Evolutionary conservation across 169 alveolate genomes (phyloP).

Genomic region (Plasmodium falciparum): DNA sequence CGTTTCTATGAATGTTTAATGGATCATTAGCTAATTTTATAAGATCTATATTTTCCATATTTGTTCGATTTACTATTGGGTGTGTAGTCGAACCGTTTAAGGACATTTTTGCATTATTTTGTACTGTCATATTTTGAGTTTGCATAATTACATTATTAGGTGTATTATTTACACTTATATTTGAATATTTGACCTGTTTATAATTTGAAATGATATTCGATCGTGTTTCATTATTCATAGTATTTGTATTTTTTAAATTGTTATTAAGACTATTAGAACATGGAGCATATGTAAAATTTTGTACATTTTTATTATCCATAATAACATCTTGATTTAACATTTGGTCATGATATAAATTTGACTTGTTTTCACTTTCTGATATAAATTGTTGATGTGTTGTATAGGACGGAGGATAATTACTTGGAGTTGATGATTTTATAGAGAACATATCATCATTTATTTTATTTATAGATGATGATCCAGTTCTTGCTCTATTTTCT

Average conservation of each 20-base stretch:
- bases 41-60: conserved; percentile 22
- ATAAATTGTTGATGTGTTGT: conserved; percentile 13
- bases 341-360: neutral
- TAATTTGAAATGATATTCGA: conserved; percentile 37
- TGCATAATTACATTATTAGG: conserved; percentile 20
- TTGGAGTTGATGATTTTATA: conserved; percentile 35
- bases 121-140: conserved; percentile 14
- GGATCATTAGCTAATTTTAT: conserved; percentile 24
- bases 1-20: conserved; percentile 23
- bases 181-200: conserved; percentile 21
- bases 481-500: conserved; percentile 27
- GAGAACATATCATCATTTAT: conserved; percentile 24
- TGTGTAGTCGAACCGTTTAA: conserved; percentile 14
- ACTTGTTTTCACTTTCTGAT: conserved; percentile 7
- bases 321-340: conserved; percentile 25
- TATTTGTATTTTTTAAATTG: conserved; percentile 24
- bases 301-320: conserved; percentile 23
- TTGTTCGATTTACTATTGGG: conserved; percentile 10
- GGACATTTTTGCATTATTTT: conserved; percentile 21
- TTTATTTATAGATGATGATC: conserved; percentile 13
- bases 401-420: conserved; percentile 19
- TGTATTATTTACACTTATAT: conserved; percentile 16
- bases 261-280: conserved; percentile 9
- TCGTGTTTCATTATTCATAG: conserved; percentile 25
- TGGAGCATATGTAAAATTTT: conserved; percentile 26